Evolutionary conservation across 441 rosid genomes (phyloP), one percentile per base, ranked within the genome.

Genomic region (Bocquillonia castaneifolia): DNA sequence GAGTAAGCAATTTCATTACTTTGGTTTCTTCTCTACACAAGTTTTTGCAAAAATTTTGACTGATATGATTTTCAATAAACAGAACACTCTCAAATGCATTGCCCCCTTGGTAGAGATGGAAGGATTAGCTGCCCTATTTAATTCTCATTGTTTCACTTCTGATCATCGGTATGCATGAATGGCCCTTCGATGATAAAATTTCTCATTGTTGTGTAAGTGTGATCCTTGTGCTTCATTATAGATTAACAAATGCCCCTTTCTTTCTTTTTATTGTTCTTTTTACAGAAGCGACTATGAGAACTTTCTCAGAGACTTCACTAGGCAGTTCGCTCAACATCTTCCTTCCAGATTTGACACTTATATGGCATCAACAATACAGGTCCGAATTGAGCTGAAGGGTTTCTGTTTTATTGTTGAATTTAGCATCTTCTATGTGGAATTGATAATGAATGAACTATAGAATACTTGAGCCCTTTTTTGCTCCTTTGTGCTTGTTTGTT

Each of bases 301-400:
- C 85, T 88, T 92, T 53, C 79, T 94, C 54, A 85, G 99, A 77
- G 96, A 92, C 72, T 79, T 94, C 64, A 71, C 97, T 31, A 81
- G 79, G 80, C 90, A 82, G 62, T 75, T 90, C 48, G 71, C 79
- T 55, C 96, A 80, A 37, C 85, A 85, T 68, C 79, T 86, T 73
- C 79, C 87, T 6, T 82, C 92, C 68, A 85, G 97, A 75, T 84
- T 90, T 42, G 91, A 83, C 73, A 80, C 85, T 59, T 94, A 82
- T 79, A 75, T 91, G 90, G 93, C 87, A 60, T 86, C 97, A 68
- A 80, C 85, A 72, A 77, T 94, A 73, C 99, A 91, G 99, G 99
- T 94, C 80, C 54, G 51, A 68, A 26, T 65, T 64, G 73, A 70
- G 22, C 71, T 40, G 55, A 54, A 14, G 34, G 52, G 18, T 18